Conservation (phyloP, 768 basidiomycete species). For the Nevesoporus exiguus region DNA sequence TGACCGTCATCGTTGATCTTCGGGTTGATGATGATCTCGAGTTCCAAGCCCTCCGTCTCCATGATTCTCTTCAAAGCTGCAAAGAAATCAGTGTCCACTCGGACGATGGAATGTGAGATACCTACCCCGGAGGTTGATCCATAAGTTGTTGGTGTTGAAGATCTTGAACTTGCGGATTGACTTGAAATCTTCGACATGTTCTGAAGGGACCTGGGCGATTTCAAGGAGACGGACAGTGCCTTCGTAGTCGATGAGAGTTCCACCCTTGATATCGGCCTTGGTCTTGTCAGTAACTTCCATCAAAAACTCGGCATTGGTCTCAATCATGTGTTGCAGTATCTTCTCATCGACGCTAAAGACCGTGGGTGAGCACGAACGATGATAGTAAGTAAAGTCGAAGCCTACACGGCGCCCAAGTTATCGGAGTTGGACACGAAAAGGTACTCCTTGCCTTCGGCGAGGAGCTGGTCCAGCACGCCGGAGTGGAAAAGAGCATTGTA, state of each 20-base stretch:
- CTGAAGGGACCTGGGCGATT: conserved; percentile 70
- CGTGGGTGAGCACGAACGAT: conserved; percentile 1
- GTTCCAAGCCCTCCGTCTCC: conserved; percentile 61
- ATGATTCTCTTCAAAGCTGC: conserved; percentile 72
- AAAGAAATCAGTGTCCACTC: conserved; percentile 1
- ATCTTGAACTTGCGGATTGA: conserved; percentile 77
- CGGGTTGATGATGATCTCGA: conserved; percentile 80
- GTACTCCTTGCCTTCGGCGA: conserved; percentile 72
- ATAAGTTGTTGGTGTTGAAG: conserved; percentile 72
- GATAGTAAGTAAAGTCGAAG: background rate
- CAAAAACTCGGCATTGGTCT: conserved; percentile 60
- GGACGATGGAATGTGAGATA: background rate
- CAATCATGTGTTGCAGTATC: conserved; percentile 65
- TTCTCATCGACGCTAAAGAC: conserved; percentile 57
- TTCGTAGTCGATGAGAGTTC: conserved; percentile 67
- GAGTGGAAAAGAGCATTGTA: conserved; percentile 70
- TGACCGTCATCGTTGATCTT: conserved; percentile 68
- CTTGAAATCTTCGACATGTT: conserved; percentile 75
- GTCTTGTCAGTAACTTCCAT: conserved; percentile 84
- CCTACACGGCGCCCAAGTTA: conserved; percentile 65
- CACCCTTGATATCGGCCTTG: conserved; percentile 76
- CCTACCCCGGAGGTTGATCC: conserved; percentile 49
- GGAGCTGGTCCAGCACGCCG: conserved; percentile 68
- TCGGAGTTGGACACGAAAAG: conserved; percentile 78
- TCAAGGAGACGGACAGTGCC: conserved; percentile 67